phyloP scores from a whole-genome alignment of 2,329 filamentous ascomycete species.

The Penicillium psychrosexuale region DNA sequence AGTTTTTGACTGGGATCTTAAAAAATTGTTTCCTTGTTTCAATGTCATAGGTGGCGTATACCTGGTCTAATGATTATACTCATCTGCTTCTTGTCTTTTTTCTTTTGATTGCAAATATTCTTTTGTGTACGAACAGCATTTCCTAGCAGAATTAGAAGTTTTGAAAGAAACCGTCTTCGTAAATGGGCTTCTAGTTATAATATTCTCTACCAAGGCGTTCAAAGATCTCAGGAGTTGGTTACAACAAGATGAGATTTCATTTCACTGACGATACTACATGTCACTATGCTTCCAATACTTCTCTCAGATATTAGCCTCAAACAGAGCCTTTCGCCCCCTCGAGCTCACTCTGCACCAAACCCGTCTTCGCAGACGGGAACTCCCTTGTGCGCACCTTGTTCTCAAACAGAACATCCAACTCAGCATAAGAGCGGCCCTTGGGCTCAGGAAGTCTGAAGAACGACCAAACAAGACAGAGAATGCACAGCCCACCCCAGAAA shows the following conservation, averaged over 20 bases:
- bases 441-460: constrained; percentile 76
- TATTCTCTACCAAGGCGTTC: neutral
- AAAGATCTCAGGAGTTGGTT: neutral
- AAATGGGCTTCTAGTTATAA: neutral
- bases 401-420: constrained; percentile 78
- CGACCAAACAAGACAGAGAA: constrained; percentile 70
- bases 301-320: neutral
- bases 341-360: constrained; percentile 5
- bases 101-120: constrained; percentile 9
- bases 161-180: neutral
- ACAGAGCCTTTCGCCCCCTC: neutral
- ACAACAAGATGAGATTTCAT: neutral
- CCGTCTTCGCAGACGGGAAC: constrained; percentile 55
- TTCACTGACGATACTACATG: neutral
- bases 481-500: constrained; percentile 75
- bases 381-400: constrained; percentile 62
- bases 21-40: constrained; percentile 18
- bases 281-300: neutral
- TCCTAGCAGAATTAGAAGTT: neutral
- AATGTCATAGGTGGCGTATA: constrained; percentile 28
- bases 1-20: constrained; percentile 1
- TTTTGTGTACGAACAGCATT: constrained; percentile 3
- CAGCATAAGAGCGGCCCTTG: constrained; percentile 71
- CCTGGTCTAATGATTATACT: constrained; percentile 16
- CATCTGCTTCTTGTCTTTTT: constrained; percentile 11